Evolutionary conservation across 1,284 basidiomycete species (phyloP).

Genomic region (Cutaneotrichosporon cyanovorans): DNA sequence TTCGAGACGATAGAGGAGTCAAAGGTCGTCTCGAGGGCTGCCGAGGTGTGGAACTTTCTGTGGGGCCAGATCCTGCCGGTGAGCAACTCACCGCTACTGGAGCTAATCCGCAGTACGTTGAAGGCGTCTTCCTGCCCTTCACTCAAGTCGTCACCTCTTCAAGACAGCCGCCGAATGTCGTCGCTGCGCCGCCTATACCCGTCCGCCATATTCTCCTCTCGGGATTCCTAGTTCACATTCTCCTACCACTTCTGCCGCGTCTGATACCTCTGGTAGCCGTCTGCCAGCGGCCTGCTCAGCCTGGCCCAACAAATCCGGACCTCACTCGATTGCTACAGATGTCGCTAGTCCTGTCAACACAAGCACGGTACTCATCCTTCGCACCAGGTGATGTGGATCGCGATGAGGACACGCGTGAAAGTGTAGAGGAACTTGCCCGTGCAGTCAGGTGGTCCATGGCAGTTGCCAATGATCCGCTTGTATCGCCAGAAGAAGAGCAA

Average conservation of each 20-base stretch:
- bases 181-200: slow-evolving; percentile 26
- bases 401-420: slow-evolving; percentile 33
- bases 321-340: slow-evolving; percentile 41
- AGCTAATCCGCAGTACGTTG: slow-evolving; percentile 45
- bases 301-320: slow-evolving; percentile 15
- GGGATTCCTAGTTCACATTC: slow-evolving; percentile 43
- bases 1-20: slow-evolving; percentile 59
- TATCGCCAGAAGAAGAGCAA: background rate
- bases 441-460: slow-evolving; percentile 30
- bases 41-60: slow-evolving; percentile 89
- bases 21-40: slow-evolving; percentile 61
- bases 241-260: slow-evolving; percentile 40
- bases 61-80: slow-evolving; percentile 81
- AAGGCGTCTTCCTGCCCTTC: slow-evolving; percentile 50
- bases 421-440: slow-evolving; percentile 32
- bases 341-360: slow-evolving; percentile 43
- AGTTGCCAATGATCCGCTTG: background rate
- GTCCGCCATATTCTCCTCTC: slow-evolving; percentile 44
- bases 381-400: slow-evolving; percentile 18
- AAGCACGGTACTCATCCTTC: slow-evolving; percentile 39
- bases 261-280: slow-evolving; percentile 27
- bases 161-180: slow-evolving; percentile 4
- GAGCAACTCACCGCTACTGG: slow-evolving; percentile 10
- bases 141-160: slow-evolving; percentile 28
- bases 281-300: slow-evolving; percentile 4